Percentiles rank a stretch among this genome's conserved stretches.
phyloP scores from a whole-genome alignment of 495 filamentous ascomycete genomes.

The Cercophora scortea region DNA sequence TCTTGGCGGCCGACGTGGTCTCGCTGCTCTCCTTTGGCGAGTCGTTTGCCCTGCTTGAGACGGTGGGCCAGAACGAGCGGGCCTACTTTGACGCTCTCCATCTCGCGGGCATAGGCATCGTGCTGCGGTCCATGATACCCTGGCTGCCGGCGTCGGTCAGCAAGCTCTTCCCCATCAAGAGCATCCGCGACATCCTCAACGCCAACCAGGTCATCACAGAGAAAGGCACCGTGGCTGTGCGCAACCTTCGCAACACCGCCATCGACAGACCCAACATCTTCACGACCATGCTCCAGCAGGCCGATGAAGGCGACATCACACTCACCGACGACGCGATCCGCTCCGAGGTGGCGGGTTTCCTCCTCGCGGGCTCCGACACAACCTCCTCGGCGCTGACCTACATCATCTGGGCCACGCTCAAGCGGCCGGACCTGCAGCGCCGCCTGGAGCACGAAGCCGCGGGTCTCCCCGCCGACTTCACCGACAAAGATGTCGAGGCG shows the following conservation, averaged over 20 bases:
- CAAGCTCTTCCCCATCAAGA: background rate
- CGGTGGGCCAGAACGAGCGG: slow-evolving; percentile 27
- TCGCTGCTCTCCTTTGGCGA: slow-evolving; percentile 51
- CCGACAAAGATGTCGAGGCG: slow-evolving; percentile 24
- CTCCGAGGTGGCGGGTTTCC: slow-evolving; percentile 35
- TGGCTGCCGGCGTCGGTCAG: background rate
- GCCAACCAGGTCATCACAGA: slow-evolving; percentile 17
- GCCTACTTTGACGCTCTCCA: slow-evolving; percentile 4
- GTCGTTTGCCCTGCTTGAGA: slow-evolving; percentile 47
- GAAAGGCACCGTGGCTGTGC: slow-evolving; percentile 35
- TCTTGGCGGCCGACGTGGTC: slow-evolving; percentile 51
- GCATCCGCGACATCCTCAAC: slow-evolving; percentile 10
- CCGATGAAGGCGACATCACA: slow-evolving; percentile 6
- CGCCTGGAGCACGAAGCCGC: slow-evolving; percentile 36
- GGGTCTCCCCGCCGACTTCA: slow-evolving; percentile 27
- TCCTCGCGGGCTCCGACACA: slow-evolving; percentile 45
- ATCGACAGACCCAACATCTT: slow-evolving; percentile 17
- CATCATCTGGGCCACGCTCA: slow-evolving; percentile 30
- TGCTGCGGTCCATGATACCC: background rate
- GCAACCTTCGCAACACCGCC: slow-evolving; percentile 28
- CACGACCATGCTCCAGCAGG: slow-evolving; percentile 16
- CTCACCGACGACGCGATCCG: slow-evolving; percentile 27
- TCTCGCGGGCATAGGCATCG: slow-evolving; percentile 3
- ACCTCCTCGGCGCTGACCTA: slow-evolving; percentile 39
- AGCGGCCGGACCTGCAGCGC: slow-evolving; percentile 23